Evolutionary conservation across 75 land plant genomes (phyloP).

Genomic region (Isoetes taiwanensis): DNA sequence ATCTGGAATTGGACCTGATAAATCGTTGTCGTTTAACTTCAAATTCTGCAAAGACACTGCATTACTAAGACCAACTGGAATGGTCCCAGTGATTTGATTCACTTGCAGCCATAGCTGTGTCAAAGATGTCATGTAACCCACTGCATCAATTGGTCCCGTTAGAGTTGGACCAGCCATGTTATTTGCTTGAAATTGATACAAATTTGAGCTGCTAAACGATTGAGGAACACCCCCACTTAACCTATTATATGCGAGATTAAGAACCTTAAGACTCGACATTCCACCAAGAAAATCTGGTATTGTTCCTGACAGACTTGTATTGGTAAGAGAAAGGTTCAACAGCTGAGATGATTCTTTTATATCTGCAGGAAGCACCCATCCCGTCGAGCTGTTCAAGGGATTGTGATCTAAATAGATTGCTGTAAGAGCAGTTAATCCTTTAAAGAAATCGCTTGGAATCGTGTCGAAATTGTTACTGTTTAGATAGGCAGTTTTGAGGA

Average conservation of each 20-base stretch:
- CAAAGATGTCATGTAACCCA: neutral
- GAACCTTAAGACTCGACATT: constrained; percentile 14
- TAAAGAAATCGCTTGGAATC: constrained; percentile 47
- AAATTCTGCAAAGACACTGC: constrained; percentile 20
- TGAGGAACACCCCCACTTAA: constrained; percentile 46
- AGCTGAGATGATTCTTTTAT: constrained; percentile 17
- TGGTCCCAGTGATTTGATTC: constrained; percentile 30
- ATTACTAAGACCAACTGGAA: constrained; percentile 30
- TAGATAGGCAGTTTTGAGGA: constrained; percentile 26
- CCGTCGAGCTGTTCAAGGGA: constrained; percentile 35
- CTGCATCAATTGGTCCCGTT: neutral
- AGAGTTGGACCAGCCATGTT: constrained; percentile 13
- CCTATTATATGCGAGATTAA: constrained; percentile 38
- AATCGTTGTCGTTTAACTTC: constrained; percentile 29
- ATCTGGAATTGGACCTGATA: constrained; percentile 7
- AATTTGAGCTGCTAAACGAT: constrained; percentile 17
- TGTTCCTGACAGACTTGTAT: constrained; percentile 26
- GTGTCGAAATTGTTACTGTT: constrained; percentile 33
- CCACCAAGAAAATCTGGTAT: constrained; percentile 38
- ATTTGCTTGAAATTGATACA: constrained; percentile 26
- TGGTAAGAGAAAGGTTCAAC: constrained; percentile 36
- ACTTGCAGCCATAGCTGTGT: constrained; percentile 20
- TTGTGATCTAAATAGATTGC: constrained; percentile 32
- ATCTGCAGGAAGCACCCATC: constrained; percentile 33
- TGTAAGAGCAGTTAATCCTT: constrained; percentile 31